Evolutionary conservation across 1,139 yeast genomes (phyloP).

Genomic region (Sugiyamaella neomexicana): DNA sequence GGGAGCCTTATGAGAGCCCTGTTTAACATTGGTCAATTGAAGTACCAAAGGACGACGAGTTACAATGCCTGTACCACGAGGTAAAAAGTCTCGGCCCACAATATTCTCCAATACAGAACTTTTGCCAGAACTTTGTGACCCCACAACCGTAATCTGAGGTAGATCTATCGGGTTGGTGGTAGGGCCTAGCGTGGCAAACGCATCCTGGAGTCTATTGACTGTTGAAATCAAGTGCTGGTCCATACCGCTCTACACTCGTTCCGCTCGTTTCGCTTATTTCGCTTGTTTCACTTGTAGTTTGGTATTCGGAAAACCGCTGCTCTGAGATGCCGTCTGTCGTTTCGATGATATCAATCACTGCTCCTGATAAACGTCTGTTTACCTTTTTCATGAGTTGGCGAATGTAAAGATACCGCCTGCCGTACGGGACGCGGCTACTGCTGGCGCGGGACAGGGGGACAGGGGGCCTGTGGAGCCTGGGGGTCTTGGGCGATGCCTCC

Average conservation of each 20-base stretch:
- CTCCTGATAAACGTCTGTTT: conserved; percentile 1
- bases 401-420: neutral
- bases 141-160: conserved; percentile 96
- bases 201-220: conserved; percentile 82
- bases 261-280: neutral
- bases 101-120: conserved; percentile 91
- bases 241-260: conserved; percentile 48
- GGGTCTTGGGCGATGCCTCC: no score
- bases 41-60: conserved; percentile 89
- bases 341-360: no score
- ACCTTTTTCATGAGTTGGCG: neutral
- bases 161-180: conserved; percentile 56
- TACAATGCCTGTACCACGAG: conserved; percentile 94
- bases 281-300: neutral
- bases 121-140: conserved; percentile 93
- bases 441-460: no score
- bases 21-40: conserved; percentile 61
- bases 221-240: conserved; percentile 87
- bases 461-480: no score
- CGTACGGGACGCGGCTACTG: neutral
- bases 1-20: conserved; percentile 83
- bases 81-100: conserved; percentile 94
- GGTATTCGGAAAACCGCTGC: no score
- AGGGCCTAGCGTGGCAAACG: conserved; percentile 88
- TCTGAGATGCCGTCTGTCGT: no score